A percentile compares a stretch with the other conserved stretches of the same genome.
These are phyloP conservation scores for Fusarium multiceps DNA, from an alignment of 2,329 filamentous ascomycete genomes.

Conservation along the genomic window DNA sequence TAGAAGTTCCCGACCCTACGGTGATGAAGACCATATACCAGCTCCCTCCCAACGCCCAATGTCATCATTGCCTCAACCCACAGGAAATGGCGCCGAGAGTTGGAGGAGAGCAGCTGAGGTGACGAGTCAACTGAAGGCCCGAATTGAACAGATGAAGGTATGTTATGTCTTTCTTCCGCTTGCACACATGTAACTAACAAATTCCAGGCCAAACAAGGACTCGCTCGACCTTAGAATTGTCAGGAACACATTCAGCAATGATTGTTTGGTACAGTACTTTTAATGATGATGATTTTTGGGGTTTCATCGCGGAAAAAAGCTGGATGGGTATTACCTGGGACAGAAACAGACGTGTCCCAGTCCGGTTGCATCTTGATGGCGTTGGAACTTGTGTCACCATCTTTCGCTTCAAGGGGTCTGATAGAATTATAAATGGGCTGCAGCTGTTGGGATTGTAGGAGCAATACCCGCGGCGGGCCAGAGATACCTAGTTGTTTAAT, in stretches of 20 bases:
- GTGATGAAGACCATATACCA: slow-evolving; percentile 51
- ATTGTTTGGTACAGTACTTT: slow-evolving; percentile 27
- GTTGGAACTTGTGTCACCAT: slow-evolving; percentile 46
- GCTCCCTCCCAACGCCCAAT: slow-evolving; percentile 49
- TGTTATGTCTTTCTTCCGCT: slow-evolving; percentile 26
- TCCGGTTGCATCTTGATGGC: slow-evolving; percentile 47
- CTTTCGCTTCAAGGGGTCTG: slow-evolving; percentile 37
- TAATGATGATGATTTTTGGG: slow-evolving; percentile 43
- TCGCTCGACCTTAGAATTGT: slow-evolving; percentile 54
- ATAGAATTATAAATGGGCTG: slow-evolving; percentile 38
- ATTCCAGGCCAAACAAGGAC: slow-evolving; percentile 62
- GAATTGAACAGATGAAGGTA: slow-evolving; percentile 98
- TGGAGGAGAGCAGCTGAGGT: slow-evolving; percentile 98
- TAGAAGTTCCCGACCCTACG: slow-evolving; percentile 52
- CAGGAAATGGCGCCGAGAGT: slow-evolving; percentile 71
- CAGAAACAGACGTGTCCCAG: slow-evolving; percentile 32
- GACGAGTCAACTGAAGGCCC: slow-evolving; percentile 94
- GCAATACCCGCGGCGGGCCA: slow-evolving; percentile 40
- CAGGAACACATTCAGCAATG: slow-evolving; percentile 13
- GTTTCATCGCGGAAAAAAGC: slow-evolving; percentile 33
- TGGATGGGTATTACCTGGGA: slow-evolving; percentile 38
- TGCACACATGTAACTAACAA: slow-evolving; percentile 10
- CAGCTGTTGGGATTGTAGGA: slow-evolving; percentile 40
- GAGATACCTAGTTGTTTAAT: slow-evolving; percentile 47
- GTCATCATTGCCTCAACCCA: slow-evolving; percentile 52